Evolutionary conservation across 2,329 filamentous ascomycete species (phyloP).

Genomic region (Didymella arachidicola): DNA sequence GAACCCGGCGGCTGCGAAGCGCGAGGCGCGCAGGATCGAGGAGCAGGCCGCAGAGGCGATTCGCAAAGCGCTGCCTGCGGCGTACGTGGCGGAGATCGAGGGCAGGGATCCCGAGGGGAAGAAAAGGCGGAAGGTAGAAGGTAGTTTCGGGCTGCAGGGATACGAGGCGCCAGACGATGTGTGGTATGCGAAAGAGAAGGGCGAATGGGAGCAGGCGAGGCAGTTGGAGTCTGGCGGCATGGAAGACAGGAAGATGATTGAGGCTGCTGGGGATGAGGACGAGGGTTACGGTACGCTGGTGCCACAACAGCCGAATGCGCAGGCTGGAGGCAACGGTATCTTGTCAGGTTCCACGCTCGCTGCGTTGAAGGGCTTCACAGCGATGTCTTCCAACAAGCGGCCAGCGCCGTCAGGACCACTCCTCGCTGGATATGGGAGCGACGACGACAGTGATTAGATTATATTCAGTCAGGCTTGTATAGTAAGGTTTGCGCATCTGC

Average conservation of each 20-base stretch:
- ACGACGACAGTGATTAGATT: constrained; percentile 73
- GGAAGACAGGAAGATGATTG: constrained; percentile 59
- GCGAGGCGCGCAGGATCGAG: constrained; percentile 87
- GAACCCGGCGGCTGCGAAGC: constrained; percentile 91
- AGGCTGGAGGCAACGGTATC: constrained; percentile 65
- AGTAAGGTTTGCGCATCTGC: constrained; percentile 7
- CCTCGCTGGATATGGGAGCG: constrained; percentile 87
- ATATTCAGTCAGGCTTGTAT: constrained; percentile 9
- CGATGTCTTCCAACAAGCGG: constrained; percentile 58
- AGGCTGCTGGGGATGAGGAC: constrained; percentile 49
- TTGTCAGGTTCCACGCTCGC: constrained; percentile 84
- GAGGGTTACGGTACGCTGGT: constrained; percentile 19
- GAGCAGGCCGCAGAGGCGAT: constrained; percentile 97
- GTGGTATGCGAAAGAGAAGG: constrained; percentile 83
- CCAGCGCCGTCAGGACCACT: constrained; percentile 64
- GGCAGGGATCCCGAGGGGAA: constrained; percentile 85
- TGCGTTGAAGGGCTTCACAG: constrained; percentile 68
- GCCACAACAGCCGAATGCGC: constrained; percentile 37
- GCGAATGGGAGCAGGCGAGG: constrained; percentile 70
- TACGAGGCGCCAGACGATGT: constrained; percentile 95
- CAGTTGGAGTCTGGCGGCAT: constrained; percentile 66
- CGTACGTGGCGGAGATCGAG: constrained; percentile 93
- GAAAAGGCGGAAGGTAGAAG: constrained; percentile 89
- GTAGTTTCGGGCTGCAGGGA: constrained; percentile 82
- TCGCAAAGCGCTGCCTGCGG: constrained; percentile 82